Conservation (phyloP, 2,329 filamentous ascomycete species). For the Fusarium sp. region DNA sequence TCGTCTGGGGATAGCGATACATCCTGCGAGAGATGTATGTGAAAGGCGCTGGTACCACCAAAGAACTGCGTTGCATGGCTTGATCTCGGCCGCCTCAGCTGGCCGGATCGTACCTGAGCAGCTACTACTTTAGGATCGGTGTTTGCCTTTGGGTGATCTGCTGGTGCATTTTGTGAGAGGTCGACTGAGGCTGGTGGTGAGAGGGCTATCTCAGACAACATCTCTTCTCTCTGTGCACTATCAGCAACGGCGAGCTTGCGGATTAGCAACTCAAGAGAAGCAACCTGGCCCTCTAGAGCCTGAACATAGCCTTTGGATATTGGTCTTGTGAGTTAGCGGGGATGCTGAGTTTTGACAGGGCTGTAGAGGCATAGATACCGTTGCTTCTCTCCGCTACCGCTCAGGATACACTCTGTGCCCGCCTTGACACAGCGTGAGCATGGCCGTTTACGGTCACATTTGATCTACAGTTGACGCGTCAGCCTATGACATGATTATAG, state of each 20-base stretch:
- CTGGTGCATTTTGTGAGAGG: conserved; percentile 22
- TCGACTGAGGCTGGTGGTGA: conserved; percentile 33
- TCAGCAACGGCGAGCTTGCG: conserved; percentile 57
- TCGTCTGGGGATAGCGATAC: conserved; percentile 37
- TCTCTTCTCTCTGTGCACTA: conserved; percentile 53
- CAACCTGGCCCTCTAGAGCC: conserved; percentile 59
- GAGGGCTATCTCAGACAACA: conserved; percentile 54
- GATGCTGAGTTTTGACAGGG: neutral
- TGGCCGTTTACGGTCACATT: conserved; percentile 63
- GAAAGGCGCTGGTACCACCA: conserved; percentile 60
- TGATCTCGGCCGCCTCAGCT: conserved; percentile 54
- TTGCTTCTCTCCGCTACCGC: conserved; percentile 56
- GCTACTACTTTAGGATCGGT: conserved; percentile 48
- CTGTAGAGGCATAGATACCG: conserved; percentile 47
- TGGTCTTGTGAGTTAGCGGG: conserved; percentile 49
- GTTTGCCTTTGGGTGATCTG: conserved; percentile 41
- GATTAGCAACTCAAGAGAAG: conserved; percentile 58
- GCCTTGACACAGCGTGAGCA: conserved; percentile 61
- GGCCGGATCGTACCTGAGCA: conserved; percentile 49
- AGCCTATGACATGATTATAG: neutral
- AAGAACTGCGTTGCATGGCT: conserved; percentile 59
- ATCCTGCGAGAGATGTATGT: conserved; percentile 50
- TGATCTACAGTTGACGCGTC: conserved; percentile 54
- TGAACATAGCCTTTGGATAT: conserved; percentile 59
- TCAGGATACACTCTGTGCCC: conserved; percentile 54